Conservation (phyloP, 345 rosid genomes). For the Pugionium cornutum region DNA sequence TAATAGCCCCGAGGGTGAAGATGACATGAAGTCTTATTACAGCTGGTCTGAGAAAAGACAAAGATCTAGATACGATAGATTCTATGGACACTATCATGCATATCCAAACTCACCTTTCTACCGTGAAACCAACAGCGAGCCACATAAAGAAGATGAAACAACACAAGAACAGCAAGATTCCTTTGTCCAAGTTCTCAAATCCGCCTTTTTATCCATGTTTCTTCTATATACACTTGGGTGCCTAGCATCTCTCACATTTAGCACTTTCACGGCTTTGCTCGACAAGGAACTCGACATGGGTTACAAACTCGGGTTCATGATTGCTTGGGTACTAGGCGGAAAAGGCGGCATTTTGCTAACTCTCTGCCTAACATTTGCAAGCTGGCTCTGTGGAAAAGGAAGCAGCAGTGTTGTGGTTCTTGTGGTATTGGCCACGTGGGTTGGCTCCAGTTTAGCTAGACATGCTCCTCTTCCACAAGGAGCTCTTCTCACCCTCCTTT, state of each 20-base stretch:
- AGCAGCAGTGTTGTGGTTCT: slow-evolving; percentile 76
- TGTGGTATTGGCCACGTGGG: slow-evolving; percentile 74
- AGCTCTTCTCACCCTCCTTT: slow-evolving; percentile 72
- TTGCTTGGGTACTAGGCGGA: slow-evolving; percentile 81
- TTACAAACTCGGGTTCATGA: slow-evolving; percentile 73
- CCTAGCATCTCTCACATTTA: slow-evolving; percentile 61
- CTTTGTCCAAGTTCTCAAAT: slow-evolving; percentile 58
- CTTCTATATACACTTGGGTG: slow-evolving; percentile 60
- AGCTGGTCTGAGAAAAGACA: slow-evolving; percentile 66
- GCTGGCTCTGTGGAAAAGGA: slow-evolving; percentile 88
- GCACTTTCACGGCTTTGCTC: slow-evolving; percentile 59
- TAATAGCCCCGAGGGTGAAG: slow-evolving; percentile 50
- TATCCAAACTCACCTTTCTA: slow-evolving; percentile 37
- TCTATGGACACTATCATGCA: slow-evolving; percentile 42
- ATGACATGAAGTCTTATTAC: slow-evolving; percentile 45
- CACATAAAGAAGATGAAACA: slow-evolving; percentile 40
- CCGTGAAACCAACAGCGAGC: slow-evolving; percentile 35
- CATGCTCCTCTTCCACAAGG: slow-evolving; percentile 85
- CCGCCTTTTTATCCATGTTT: slow-evolving; percentile 57
- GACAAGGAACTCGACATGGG: slow-evolving; percentile 78
- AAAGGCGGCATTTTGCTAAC: slow-evolving; percentile 70
- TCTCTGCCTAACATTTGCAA: slow-evolving; percentile 69
- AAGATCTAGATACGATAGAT: slow-evolving; percentile 48
- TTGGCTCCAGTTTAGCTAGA: slow-evolving; percentile 73
- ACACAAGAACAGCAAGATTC: slow-evolving; percentile 54